Conservation (phyloP, 1,139 yeast species). For the Candida pseudoviswanathii region DNA sequence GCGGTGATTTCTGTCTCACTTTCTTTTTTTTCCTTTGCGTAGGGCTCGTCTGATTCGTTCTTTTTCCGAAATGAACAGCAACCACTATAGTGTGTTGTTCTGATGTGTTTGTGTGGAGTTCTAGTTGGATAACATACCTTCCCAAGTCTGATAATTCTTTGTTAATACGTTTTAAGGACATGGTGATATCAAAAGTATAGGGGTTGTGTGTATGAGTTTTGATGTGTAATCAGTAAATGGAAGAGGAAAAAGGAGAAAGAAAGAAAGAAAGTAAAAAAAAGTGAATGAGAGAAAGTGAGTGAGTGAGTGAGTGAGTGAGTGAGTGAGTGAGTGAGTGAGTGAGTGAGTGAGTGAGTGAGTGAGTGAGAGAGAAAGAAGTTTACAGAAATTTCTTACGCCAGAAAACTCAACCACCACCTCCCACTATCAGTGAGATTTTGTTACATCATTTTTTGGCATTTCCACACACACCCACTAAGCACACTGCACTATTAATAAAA, state of each 20-base stretch:
- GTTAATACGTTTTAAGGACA: constrained; percentile 94
- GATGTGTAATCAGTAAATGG: constrained; percentile 5
- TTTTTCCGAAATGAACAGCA: background rate
- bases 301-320: no score
- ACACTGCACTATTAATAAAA: background rate
- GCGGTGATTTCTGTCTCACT: background rate
- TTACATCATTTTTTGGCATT: constrained; percentile 1
- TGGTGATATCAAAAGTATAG: constrained; percentile 21
- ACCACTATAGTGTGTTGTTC: background rate
- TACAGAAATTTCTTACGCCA: background rate
- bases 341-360: no score
- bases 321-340: no score
- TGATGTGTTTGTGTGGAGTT: background rate
- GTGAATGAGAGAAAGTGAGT: background rate
- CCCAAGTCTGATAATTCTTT: constrained; percentile 95
- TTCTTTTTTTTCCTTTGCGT: background rate
- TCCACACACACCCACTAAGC: background rate
- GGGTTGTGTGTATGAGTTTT: constrained; percentile 3
- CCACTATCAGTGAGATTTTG: background rate
- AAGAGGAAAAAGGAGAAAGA: constrained; percentile 9
- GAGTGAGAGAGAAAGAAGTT: background rate
- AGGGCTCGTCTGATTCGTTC: constrained; percentile 4
- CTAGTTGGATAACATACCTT: constrained; percentile 57
- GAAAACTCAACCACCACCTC: background rate
- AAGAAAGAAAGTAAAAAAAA: constrained; percentile 8